Conservation (phyloP, 2,329 filamentous ascomycete genomes). For the Didymosphaeria variabile region DNA sequence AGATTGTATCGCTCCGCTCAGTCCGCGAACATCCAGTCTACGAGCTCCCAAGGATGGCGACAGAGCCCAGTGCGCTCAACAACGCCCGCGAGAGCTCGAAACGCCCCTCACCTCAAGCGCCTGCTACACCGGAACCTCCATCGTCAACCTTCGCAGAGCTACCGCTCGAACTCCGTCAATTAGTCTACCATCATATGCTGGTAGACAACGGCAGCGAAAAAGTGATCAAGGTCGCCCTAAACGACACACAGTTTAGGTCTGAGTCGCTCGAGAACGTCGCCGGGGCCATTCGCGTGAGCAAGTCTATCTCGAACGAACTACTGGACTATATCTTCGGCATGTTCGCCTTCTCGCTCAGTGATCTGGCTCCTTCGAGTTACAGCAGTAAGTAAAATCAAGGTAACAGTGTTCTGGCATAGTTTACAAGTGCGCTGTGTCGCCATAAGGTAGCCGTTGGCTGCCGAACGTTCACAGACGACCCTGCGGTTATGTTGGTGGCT, state of each 20-base stretch:
- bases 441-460: too few relatives aligned
- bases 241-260: not conserved
- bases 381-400: not conserved
- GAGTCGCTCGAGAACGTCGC: not conserved
- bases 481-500: not conserved
- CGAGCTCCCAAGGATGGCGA: not conserved
- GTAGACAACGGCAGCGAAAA: not conserved
- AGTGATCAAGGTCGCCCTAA: not conserved
- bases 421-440: too few relatives aligned
- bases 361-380: not conserved
- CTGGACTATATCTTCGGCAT: not conserved
- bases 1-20: not conserved
- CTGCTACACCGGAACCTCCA: not conserved
- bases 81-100: not conserved
- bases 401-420: too few relatives aligned
- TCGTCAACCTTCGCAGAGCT: not conserved
- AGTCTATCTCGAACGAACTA: not conserved
- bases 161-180: not conserved
- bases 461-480: not conserved
- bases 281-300: not conserved
- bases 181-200: not conserved
- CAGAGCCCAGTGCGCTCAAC: not conserved
- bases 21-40: not conserved
- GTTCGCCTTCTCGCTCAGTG: not conserved
- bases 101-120: not conserved